A percentile compares a stretch with the other conserved stretches of the same genome.
Conservation (phyloP, 2,329 filamentous ascomycete species). For the Trichoderma polysporum region DNA sequence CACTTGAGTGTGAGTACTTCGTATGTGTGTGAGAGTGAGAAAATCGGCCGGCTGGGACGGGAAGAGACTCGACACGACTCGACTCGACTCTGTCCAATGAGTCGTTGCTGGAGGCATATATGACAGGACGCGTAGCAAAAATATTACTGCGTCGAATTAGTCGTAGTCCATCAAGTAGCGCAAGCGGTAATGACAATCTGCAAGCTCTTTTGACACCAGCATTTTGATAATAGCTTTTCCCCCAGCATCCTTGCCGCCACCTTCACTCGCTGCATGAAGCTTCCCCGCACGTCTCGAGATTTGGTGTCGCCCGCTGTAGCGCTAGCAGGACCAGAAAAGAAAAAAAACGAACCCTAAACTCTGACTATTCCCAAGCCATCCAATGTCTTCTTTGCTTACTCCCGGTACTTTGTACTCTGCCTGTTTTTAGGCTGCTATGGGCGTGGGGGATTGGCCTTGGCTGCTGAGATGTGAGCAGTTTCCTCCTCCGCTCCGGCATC, state of each 20-base stretch:
- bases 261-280: not conserved
- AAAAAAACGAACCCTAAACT: constrained; percentile 9
- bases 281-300: constrained; percentile 8
- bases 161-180: not conserved
- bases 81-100: too few relatives aligned
- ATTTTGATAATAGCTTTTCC: not conserved
- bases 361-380: constrained; percentile 17
- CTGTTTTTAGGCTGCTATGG: not conserved
- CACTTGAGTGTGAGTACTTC: not conserved
- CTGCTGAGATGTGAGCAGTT: not conserved
- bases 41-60: not conserved
- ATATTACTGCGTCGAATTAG: not conserved
- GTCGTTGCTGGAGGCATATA: too few relatives aligned
- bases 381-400: not conserved
- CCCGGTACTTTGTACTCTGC: not conserved
- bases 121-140: not conserved
- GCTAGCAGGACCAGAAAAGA: too few relatives aligned
- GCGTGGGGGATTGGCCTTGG: constrained; percentile 13
- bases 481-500: not conserved
- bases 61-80: not conserved
- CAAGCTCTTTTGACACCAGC: not conserved
- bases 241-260: constrained; percentile 13
- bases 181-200: not conserved
- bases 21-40: not conserved
- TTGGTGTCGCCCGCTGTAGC: not conserved